Conservation (phyloP, 2,329 filamentous ascomycete genomes). For the Xylaria hypoxylon region DNA sequence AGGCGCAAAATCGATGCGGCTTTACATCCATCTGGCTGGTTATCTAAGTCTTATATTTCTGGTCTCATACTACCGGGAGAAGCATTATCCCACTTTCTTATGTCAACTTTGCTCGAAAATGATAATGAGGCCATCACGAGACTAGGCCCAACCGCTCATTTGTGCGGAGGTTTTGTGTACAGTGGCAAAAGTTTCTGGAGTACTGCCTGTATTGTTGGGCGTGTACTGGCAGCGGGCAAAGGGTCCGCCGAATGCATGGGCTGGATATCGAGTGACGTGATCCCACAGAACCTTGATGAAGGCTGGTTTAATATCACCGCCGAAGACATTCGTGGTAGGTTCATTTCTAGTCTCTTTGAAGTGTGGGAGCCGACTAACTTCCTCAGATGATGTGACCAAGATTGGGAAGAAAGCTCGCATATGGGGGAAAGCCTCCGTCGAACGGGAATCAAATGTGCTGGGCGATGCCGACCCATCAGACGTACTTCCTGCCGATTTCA, state of each 20-base stretch:
- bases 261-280: slow-evolving; percentile 72
- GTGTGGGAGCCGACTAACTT: slow-evolving; percentile 39
- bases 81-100: slow-evolving; percentile 70
- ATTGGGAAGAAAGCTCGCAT: slow-evolving; percentile 68
- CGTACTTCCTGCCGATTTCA: slow-evolving; percentile 71
- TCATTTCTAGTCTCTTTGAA: slow-evolving; percentile 22
- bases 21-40: slow-evolving; percentile 71
- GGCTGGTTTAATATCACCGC: slow-evolving; percentile 71
- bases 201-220: slow-evolving; percentile 72
- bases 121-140: slow-evolving; percentile 69
- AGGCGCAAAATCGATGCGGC: slow-evolving; percentile 68
- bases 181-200: slow-evolving; percentile 75
- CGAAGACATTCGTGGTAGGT: slow-evolving; percentile 63
- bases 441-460: slow-evolving; percentile 70
- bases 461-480: slow-evolving; percentile 67
- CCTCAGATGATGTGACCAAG: slow-evolving; percentile 61
- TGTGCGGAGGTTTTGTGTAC: slow-evolving; percentile 74
- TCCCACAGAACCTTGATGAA: slow-evolving; percentile 63
- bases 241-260: slow-evolving; percentile 75
- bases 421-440: slow-evolving; percentile 70
- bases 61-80: slow-evolving; percentile 75
- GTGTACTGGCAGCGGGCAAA: slow-evolving; percentile 71
- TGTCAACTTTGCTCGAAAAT: slow-evolving; percentile 74
- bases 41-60: slow-evolving; percentile 75
- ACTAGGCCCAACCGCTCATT: slow-evolving; percentile 70